Evolutionary conservation across 768 basidiomycete species (phyloP).

Genomic region (Termitomyces sp.): DNA sequence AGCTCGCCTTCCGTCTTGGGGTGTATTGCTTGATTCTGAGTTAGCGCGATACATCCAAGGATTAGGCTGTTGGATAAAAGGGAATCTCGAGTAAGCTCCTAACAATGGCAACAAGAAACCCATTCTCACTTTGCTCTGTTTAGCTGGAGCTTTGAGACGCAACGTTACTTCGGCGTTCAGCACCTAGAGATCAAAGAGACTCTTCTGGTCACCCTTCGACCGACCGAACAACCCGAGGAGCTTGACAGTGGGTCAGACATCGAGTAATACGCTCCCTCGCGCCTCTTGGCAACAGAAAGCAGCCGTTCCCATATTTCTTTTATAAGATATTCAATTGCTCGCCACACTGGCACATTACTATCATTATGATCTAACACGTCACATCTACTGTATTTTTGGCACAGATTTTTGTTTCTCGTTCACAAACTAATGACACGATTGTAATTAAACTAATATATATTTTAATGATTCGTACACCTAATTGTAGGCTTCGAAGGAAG

Average conservation of each 20-base stretch:
- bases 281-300: not conserved
- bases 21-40: constrained; percentile 43
- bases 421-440: constrained; percentile 3
- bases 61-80: constrained; percentile 57
- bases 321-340: not conserved
- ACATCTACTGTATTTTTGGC: constrained; percentile 11
- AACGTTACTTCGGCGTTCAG: constrained; percentile 61
- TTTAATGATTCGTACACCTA: constrained; percentile 1
- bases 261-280: constrained; percentile 25
- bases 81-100: constrained; percentile 49
- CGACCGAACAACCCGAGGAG: constrained; percentile 31
- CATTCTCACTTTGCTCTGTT: constrained; percentile 13
- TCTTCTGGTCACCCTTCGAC: constrained; percentile 41
- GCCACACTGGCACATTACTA: not conserved
- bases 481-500: not conserved
- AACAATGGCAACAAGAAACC: not conserved
- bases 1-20: constrained; percentile 45
- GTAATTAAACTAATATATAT: constrained; percentile 5
- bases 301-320: not conserved
- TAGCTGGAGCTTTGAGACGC: constrained; percentile 68
- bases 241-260: constrained; percentile 36
- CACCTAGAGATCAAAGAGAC: constrained; percentile 50
- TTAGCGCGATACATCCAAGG: constrained; percentile 52
- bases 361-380: not conserved
- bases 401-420: not conserved